Percentiles rank a stretch among this genome's conserved stretches.
These are phyloP conservation scores for Hylodesmum podocarpum DNA, from an alignment of 306 rosid species.

Conservation along the genomic window DNA sequence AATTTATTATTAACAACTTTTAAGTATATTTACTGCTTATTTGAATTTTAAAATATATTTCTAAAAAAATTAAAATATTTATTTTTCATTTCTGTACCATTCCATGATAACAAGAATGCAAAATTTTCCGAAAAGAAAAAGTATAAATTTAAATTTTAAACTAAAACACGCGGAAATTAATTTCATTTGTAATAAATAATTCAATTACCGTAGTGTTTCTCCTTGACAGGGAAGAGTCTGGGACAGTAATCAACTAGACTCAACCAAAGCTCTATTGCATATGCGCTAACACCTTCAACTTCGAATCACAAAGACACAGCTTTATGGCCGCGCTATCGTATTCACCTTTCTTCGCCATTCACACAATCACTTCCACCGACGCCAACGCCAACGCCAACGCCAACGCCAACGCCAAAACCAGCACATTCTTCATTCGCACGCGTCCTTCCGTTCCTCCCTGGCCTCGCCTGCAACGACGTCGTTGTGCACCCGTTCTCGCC, in stretches of 20 bases:
- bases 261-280: not conserved
- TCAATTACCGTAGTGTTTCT: too few species aligned
- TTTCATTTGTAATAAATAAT: too few species aligned
- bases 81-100: too few species aligned
- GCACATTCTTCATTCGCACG: conserved; percentile 17
- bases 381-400: not conserved
- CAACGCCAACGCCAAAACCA: conserved; percentile 3
- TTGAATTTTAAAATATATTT: too few species aligned
- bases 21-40: too few species aligned
- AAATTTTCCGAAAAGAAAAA: too few species aligned
- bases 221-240: not conserved
- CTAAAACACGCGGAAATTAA: too few species aligned
- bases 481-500: conserved; percentile 31
- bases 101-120: too few species aligned
- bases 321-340: conserved; percentile 52
- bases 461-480: conserved; percentile 36
- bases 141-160: too few species aligned
- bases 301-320: not conserved
- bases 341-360: conserved; percentile 34
- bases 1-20: too few species aligned
- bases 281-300: not conserved
- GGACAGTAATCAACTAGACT: not conserved
- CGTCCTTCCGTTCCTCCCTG: conserved; percentile 30
- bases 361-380: conserved; percentile 23
- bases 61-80: too few species aligned